Evolutionary conservation across 768 basidiomycete genomes (phyloP), one percentile per base, ranked within the genome.

Genomic region (Leccinum pellstonianum): DNA sequence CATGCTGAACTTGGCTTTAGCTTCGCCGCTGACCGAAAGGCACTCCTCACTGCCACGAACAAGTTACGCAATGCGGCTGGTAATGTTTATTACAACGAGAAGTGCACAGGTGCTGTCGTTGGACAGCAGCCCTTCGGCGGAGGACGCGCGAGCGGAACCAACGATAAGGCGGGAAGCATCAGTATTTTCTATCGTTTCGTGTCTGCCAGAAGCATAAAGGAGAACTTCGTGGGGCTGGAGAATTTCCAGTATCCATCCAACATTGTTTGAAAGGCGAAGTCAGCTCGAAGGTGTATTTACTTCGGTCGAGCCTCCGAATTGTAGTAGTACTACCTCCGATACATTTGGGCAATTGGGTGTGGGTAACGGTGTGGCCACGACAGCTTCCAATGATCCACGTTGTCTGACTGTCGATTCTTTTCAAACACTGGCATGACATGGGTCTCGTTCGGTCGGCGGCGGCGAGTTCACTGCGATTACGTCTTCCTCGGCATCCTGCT

Each of bases 111-210:
- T 33, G 95, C 94, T n/a, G 91, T 93, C 52, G 94, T 98, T 38
- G 96, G 95, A 9, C 95, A 98, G 73, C 95, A 99, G 76, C 96
- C 97, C 11, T 99, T 99, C 71, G 97, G 97, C 52, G 97, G 97
- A 31, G 92, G 86, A 2, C 86, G 95, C 38, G 91, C 83, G 33
- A 93, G 90, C 70, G 96, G 97, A 29, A 99, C 96, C 62, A 98
- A 98, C 79, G 97, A 98, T 76, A 99, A 98, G 78, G 94, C 95
- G 1, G 97, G 91, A 23, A 93, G 91, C 62, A 84, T 92, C 62
- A 79, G 75, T 52, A 83, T 89, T 68, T 88, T 85, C 76, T 86
- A 85, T 75, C 81, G 95, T 57, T 93, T 95, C 75, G 85, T 96
- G 61, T 87, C 87, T 57, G 86, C 91, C 54, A 82, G 97, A 70